Conservation (phyloP, 2,329 filamentous ascomycete species). For the Phaeosphaeriaceae sp. region DNA sequence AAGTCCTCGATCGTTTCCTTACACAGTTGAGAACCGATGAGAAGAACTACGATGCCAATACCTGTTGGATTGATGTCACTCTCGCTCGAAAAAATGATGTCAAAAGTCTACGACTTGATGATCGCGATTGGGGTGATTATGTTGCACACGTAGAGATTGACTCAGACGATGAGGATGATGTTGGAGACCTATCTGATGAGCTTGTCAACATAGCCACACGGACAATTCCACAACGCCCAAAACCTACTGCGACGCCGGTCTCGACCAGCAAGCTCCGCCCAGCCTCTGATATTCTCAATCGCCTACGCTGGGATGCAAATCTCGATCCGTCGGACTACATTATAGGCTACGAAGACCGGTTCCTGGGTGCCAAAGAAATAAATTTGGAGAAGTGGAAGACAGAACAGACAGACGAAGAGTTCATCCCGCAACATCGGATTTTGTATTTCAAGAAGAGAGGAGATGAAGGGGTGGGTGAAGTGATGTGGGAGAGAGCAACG, state of each 20-base stretch:
- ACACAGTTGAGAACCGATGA: conserved; percentile 42
- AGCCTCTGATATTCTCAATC: conserved; percentile 55
- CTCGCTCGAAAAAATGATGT: conserved; percentile 45
- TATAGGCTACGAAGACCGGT: conserved; percentile 62
- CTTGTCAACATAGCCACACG: conserved; percentile 7
- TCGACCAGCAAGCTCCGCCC: conserved; percentile 42
- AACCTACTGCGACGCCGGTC: conserved; percentile 25
- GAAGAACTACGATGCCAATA: conserved; percentile 44
- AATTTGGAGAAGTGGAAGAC: conserved; percentile 59
- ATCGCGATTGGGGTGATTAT: conserved; percentile 59
- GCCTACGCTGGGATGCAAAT: conserved; percentile 58
- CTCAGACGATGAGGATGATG: conserved; percentile 40
- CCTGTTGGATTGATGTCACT: conserved; percentile 44
- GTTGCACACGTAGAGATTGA: conserved; percentile 51
- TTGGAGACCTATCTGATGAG: conserved; percentile 26
- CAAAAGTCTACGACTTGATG: conserved; percentile 53
- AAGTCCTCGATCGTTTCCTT: conserved; percentile 44
- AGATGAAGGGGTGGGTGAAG: conserved; percentile 31
- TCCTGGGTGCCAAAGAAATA: conserved; percentile 57
- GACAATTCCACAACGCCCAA: conserved; percentile 25
- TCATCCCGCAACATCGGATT: conserved; percentile 63
- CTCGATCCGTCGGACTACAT: conserved; percentile 55
- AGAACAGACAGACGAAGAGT: conserved; percentile 62
- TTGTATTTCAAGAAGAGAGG: conserved; percentile 56
- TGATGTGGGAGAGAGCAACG: conserved; percentile 57